Evolutionary conservation across 768 basidiomycete genomes (phyloP), one percentile per base, ranked within the genome.

Genomic region (Cystofilobasidium ferigula): DNA sequence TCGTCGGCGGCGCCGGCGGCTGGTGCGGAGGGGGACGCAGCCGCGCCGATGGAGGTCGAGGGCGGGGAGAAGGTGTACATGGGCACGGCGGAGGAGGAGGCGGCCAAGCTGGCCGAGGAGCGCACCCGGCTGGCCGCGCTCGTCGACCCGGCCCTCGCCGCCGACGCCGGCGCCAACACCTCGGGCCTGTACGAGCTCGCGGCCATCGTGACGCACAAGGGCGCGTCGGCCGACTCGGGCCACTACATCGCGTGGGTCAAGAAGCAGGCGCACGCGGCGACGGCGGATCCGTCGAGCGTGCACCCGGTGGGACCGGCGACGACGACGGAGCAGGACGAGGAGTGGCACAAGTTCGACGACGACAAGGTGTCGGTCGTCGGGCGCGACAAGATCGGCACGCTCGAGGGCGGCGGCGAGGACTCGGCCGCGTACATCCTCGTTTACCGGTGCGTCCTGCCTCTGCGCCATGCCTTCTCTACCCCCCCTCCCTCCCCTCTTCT

Each of bases 131-230:
- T 95, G 7, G 80, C 83, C 53, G 79, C 75, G 30, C 80, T 94
- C 7, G 79, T 91, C 2, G 80, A 84, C 71, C 77, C 83, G 0
- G 82, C 81, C 51, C 69, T 88, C 62, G 85, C 81, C 74, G 78
- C 74, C 2, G 90, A 90, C 72, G 75, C 83, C 13, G 93, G 90
- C 0, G 79, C 83, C 63, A 93, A 86, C 75, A 78, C 81, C 26
- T 87, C 83, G 24, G 91, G 88, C 12, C 70, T 98, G 73, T 99
- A 95, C 73, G 93, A 97, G 58, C 83, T 99, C 38, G 42, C 72
- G 90, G 91, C 86, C 10, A 87, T 99, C 73, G 85, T 99, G 16
- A 94, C 92, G 26, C 95, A 98, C 81, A 99, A 99, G 76, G 95
- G 95, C 14, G 84, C 92, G 0, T 86, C 86, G 0, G 93, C 95